Base-by-base conservation (phyloP, 2,329 filamentous ascomycete species). In the Fusarium guadeloupense region DNA sequence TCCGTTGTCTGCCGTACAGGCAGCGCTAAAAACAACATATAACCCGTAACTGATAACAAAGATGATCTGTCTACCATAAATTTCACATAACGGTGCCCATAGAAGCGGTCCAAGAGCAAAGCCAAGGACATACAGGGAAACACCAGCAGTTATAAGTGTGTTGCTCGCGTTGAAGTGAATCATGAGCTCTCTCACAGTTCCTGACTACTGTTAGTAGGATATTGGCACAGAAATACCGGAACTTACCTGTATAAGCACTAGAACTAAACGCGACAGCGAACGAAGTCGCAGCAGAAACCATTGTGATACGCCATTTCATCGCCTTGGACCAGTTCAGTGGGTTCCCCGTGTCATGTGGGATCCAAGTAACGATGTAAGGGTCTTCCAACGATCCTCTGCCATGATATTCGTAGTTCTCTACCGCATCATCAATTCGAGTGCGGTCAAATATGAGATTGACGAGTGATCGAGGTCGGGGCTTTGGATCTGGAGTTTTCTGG, bases 201-300 rank as follows among this genome's bases (percentile, higher is more conserved):
- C 66, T 67, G 2, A 0, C 9, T 3, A 4, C 1, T 8, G 38
- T 64, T 5, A 64, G 57, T 5, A 20, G 9, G 8, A 5, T 20
- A 8, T 2, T 14, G 4, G 3, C 3, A 2, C 0, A 13, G 7
- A 5, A 6, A 4, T 4, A 5, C 8, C 9, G 2, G 4, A 4
- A 21, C 45, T 83, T 83, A 26, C 85, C 85, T 8, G 84, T 84
- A 71, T 86, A 90, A 21, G 88, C 89, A 5, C 86, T 88, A 4
- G 87, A 90, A 46, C 86, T 85, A 64, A 93, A 89, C 2, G 90
- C 81, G 20, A 92, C 88, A 26, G 82, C 88, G 37, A 93, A 81
- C 2, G 88, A 89, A 9, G 89, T 85, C 12, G 88, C 66, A 9
- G 89, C 88, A 41, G 88, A 85, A 41, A 88, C 72, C 50, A 83